Conservation (phyloP, 805 yeast genomes). For the Tanozyma kutaoensis region DNA sequence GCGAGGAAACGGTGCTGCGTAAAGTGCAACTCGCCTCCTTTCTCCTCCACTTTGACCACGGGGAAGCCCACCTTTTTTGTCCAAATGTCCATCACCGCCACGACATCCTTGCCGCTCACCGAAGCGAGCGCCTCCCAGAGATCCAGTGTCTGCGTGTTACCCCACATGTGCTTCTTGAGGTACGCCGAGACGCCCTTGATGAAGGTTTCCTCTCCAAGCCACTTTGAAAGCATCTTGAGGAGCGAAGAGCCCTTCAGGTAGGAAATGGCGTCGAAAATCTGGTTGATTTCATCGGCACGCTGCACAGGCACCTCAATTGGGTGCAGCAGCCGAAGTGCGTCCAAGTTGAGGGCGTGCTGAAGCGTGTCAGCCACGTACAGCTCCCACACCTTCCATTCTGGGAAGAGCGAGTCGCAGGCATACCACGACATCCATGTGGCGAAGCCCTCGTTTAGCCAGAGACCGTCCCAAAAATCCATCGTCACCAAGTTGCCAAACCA, state of each 20-base stretch:
- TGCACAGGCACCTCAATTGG: conserved; percentile 78
- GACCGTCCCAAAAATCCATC: conserved; percentile 88
- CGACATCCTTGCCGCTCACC: conserved; percentile 63
- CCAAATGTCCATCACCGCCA: conserved; percentile 67
- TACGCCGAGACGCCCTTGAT: conserved; percentile 71
- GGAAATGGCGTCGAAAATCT: conserved; percentile 76
- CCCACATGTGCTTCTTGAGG: conserved; percentile 62
- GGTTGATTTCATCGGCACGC: conserved; percentile 68
- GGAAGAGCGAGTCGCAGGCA: conserved; percentile 62
- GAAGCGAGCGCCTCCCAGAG: conserved; percentile 63
- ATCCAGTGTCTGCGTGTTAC: conserved; percentile 66
- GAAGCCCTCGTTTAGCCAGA: conserved; percentile 82
- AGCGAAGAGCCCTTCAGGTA: conserved; percentile 73
- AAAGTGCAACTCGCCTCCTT: conserved; percentile 33
- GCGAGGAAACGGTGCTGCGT: conserved; percentile 65
- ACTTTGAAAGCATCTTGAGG: conserved; percentile 65
- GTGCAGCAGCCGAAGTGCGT: conserved; percentile 72
- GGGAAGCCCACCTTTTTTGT: conserved; percentile 73
- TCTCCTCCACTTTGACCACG: conserved; percentile 43
- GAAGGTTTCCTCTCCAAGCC: conserved; percentile 69
- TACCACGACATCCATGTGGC: conserved; percentile 91
- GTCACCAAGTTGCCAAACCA: conserved; percentile 88
- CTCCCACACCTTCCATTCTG: conserved; percentile 84
- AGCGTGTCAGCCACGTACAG: conserved; percentile 66
- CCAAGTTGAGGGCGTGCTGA: conserved; percentile 63